Evolutionary conservation across 192 early-diverging fungal genomes (phyloP), one percentile per base, ranked within the genome.

Genomic region (Lobulomyces angularis): DNA sequence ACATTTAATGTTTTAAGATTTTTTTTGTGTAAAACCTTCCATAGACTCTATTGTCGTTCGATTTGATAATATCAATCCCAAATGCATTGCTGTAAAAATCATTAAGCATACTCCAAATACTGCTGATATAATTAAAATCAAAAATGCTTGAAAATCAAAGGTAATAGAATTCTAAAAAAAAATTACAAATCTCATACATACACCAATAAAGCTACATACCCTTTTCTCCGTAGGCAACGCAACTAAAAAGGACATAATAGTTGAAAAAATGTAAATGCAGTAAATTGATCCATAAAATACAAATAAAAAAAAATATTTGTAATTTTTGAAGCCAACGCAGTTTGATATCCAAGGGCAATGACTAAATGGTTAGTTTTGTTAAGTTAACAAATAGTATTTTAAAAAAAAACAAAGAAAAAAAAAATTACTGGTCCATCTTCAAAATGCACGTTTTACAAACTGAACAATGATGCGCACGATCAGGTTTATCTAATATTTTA

Each of bases 341-440:
- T 53, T 48, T 39, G 64, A 64, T 17, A 64, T 37, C 55, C 63
- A 69, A 5, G 63, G 58, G 39, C 66, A 69, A 32, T 69, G 66
- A 46, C n/a, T n/a, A n/a, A n/a, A n/a, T n/a, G n/a, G n/a, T n/a
- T n/a, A n/a, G n/a, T n/a, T n/a, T n/a, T n/a, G n/a, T n/a, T n/a
- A n/a, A n/a, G n/a, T n/a, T n/a, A n/a, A n/a, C n/a, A n/a, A n/a
- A n/a, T n/a, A n/a, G n/a, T n/a, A n/a, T n/a, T n/a, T n/a, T n/a
- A n/a, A n/a, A n/a, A n/a, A n/a, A n/a, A n/a, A n/a, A n/a, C n/a
- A n/a, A n/a, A n/a, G n/a, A n/a, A n/a, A n/a, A n/a, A n/a, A n/a
- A n/a, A n/a, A n/a, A n/a, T n/a, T n/a, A n/a, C n/a, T 69, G 66
- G 35, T 69, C 64, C 41, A 61, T 50, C 42, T 56, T 61, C n/a